Evolutionary conservation across 2,329 filamentous ascomycete species (phyloP).

Genomic region (Paraconiothyrium sp.): DNA sequence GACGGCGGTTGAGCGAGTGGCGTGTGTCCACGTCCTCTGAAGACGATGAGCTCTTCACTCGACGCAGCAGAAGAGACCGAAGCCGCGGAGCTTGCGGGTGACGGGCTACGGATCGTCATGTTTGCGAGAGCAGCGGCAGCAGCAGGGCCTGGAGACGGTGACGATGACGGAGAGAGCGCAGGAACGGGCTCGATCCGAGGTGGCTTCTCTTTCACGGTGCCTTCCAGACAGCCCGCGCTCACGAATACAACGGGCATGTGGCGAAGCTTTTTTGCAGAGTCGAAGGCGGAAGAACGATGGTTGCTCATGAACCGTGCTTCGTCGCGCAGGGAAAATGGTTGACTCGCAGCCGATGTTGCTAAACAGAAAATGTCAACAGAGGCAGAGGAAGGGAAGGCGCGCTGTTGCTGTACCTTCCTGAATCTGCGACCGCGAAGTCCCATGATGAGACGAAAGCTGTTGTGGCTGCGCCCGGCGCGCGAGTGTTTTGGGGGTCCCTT

Average conservation of each 20-base stretch:
- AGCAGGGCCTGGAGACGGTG: slow-evolving; percentile 13
- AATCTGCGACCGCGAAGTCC: slow-evolving; percentile 19
- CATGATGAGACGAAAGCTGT: slow-evolving; percentile 20
- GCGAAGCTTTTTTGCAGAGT: slow-evolving; percentile 61
- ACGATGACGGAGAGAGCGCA: background rate
- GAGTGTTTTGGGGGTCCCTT: slow-evolving; percentile 26
- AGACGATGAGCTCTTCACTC: slow-evolving; percentile 74
- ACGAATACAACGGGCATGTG: slow-evolving; percentile 68
- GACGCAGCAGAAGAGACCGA: slow-evolving; percentile 52
- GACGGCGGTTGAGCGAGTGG: slow-evolving; percentile 10
- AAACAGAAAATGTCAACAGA: slow-evolving; percentile 32
- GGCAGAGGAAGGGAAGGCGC: slow-evolving; percentile 18
- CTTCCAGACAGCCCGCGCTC: slow-evolving; percentile 61
- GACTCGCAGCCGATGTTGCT: slow-evolving; percentile 17
- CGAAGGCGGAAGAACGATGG: slow-evolving; percentile 57
- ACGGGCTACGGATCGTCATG: slow-evolving; percentile 50
- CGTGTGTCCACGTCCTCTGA: slow-evolving; percentile 40
- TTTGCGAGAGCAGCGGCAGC: slow-evolving; percentile 40
- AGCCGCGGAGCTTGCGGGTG: slow-evolving; percentile 38
- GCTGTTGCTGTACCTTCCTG: slow-evolving; percentile 31
- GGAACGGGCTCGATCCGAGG: slow-evolving; percentile 20
- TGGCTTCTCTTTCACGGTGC: slow-evolving; percentile 46
- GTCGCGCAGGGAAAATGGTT: slow-evolving; percentile 61
- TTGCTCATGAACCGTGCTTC: slow-evolving; percentile 67
- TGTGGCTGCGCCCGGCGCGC: slow-evolving; percentile 29